phyloP scores from a whole-genome alignment of 108 stramenopile species.

The Skeletonema potamos region DNA sequence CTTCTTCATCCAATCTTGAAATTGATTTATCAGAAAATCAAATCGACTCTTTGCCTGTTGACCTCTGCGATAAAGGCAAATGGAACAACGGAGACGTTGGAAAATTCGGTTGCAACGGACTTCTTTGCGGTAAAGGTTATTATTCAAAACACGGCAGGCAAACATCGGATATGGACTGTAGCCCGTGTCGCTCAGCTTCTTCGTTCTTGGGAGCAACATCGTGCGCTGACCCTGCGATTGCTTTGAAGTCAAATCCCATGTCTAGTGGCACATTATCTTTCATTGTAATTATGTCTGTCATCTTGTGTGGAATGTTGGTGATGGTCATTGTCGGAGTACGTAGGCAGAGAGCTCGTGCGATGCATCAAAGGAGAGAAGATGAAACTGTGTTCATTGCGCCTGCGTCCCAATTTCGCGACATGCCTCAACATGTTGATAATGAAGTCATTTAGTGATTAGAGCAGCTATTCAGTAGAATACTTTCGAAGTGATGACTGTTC shows the following conservation, averaged over 20 bases:
- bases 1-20: constrained; percentile 5
- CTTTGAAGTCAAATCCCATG: not conserved
- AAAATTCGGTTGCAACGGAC: constrained; percentile 34
- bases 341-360: too few relatives aligned
- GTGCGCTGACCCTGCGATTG: not conserved
- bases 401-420: not conserved
- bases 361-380: not conserved
- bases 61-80: constrained; percentile 14
- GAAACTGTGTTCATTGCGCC: not conserved
- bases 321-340: not conserved
- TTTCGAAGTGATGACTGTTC: not conserved
- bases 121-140: constrained; percentile 37
- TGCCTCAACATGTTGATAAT: not conserved
- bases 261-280: not conserved
- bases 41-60: constrained; percentile 8
- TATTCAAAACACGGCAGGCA: constrained; percentile 23
- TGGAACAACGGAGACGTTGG: constrained; percentile 63
- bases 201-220: not conserved
- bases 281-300: constrained; percentile 4
- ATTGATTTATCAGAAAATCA: constrained; percentile 39
- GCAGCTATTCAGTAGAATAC: not conserved
- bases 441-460: not conserved
- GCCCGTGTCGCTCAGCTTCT: constrained; percentile 1
- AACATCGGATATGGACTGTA: constrained; percentile 5
- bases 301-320: not conserved